Evolutionary conservation across 371 early-diverging fungal species (phyloP).

Genomic region (Massospora cicadina): DNA sequence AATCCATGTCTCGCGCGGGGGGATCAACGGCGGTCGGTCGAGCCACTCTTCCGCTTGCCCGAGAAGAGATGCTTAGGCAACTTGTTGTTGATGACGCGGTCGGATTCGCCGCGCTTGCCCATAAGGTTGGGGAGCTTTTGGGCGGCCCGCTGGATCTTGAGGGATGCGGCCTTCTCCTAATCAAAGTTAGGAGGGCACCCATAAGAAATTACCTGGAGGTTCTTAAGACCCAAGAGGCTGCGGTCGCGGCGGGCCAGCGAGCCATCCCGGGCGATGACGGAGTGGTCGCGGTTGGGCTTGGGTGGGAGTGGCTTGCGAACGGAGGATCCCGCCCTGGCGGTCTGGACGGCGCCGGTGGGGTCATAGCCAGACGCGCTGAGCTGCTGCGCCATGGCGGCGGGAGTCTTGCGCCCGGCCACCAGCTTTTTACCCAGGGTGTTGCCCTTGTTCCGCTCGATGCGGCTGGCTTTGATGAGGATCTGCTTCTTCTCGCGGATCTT

Average conservation of each 20-base stretch:
- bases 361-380: slow-evolving; percentile 42
- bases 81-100: slow-evolving; percentile 70
- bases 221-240: slow-evolving; percentile 54
- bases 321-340: slow-evolving; percentile 34
- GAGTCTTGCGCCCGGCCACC: slow-evolving; percentile 33
- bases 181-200: too few relatives aligned
- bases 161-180: slow-evolving; percentile 40
- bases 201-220: slow-evolving; percentile 19
- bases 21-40: slow-evolving; percentile 67
- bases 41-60: slow-evolving; percentile 73
- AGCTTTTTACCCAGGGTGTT: slow-evolving; percentile 40
- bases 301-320: slow-evolving; percentile 6
- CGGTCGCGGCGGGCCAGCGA: slow-evolving; percentile 33
- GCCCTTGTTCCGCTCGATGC: slow-evolving; percentile 49
- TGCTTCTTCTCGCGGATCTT: slow-evolving; percentile 73
- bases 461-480: slow-evolving; percentile 53
- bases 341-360: slow-evolving; percentile 23
- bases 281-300: slow-evolving; percentile 16
- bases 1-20: too few relatives aligned
- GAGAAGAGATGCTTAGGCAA: slow-evolving; percentile 95
- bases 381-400: slow-evolving; percentile 36
- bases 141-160: slow-evolving; percentile 48
- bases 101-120: slow-evolving; percentile 85
- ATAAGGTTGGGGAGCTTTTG: slow-evolving; percentile 51
- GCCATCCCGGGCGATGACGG: slow-evolving; percentile 21